Evolutionary conservation across 2,329 filamentous ascomycete genomes (phyloP), one percentile per base, ranked within the genome.

Genomic region (Aureobasidium sp.): DNA sequence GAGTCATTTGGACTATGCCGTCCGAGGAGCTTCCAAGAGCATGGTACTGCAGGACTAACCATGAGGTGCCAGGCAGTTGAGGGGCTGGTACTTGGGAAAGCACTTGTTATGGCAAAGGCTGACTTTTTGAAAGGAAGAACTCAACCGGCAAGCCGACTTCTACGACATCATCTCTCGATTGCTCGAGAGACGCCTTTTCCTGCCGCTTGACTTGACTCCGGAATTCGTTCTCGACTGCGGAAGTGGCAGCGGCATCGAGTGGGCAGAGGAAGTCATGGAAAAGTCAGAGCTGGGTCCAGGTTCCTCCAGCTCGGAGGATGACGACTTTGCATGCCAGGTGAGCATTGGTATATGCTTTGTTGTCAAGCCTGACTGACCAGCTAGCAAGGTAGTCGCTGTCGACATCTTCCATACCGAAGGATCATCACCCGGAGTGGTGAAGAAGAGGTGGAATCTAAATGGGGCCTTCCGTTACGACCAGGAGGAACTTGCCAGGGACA

Each of bases 401-500:
- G 72, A 73, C 51, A 68, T 73, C 47, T 73, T 68, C 64, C 68
- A 69, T 29, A 67, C 67, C 37, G 31, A 47, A 22, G 63, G 66
- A 34, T 66, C 67, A 5, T 64, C 58, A 22, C 57, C 57, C 8
- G 67, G 66, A 45, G 55, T 67, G 47, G 60, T 62, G 12, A 67
- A 67, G 41, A 68, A 68, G 61, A 68, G 67, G 59, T 73, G 71
- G 70, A 73, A 74, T 51, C 62, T 74, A n/a, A 74, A 73, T 51
- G 68, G 65, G 27, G 62, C 68, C 6, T 72, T 73, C 51, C 65
- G 67, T 31, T 49, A 64, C 39, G 65, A 67, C 39, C 45, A 63
- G 9, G 62, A 65, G 29, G 58, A 61, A 20, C 64, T 74, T 31
- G 45, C 58, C 31, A 68, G 66, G 3, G 57, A 87, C 86, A 70